phyloP scores from a whole-genome alignment of 1,284 basidiomycete species.

The Cystodermella granulosa region DNA sequence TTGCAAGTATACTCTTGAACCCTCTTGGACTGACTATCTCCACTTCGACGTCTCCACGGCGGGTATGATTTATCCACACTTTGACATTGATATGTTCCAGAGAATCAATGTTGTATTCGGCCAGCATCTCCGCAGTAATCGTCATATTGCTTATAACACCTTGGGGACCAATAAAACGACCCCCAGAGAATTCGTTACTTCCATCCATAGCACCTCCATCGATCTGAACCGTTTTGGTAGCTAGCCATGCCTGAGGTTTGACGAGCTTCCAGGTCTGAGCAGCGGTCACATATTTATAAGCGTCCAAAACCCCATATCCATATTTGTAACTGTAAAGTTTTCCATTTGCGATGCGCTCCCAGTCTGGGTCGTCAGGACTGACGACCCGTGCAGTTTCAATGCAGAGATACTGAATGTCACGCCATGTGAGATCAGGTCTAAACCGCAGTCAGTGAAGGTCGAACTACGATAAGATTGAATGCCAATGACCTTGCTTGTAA shows the following conservation, averaged over 20 bases:
- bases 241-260: conserved; percentile 91
- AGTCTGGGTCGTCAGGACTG: conserved; percentile 89
- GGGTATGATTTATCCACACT: conserved; percentile 87
- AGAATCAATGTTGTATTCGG: conserved; percentile 74
- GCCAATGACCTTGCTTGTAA: conserved; percentile 69
- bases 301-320: conserved; percentile 89
- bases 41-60: conserved; percentile 91
- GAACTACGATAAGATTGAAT: conserved; percentile 2
- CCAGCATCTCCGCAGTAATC: conserved; percentile 69
- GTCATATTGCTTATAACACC: conserved; percentile 68
- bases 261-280: conserved; percentile 82
- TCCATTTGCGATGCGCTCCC: conserved; percentile 81
- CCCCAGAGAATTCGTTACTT: conserved; percentile 59
- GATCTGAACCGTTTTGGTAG: conserved; percentile 68
- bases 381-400: conserved; percentile 75
- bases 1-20: conserved; percentile 80
- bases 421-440: conserved; percentile 92
- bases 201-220: conserved; percentile 57
- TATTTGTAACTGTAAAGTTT: conserved; percentile 94
- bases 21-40: conserved; percentile 83
- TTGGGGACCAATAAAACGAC: conserved; percentile 59
- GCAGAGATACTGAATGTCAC: conserved; percentile 91
- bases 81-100: conserved; percentile 91
- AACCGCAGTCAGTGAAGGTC: conserved; percentile 3
- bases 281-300: conserved; percentile 75